Conservation (phyloP, 1,139 yeast species). For the Suhomyces wounanorum region DNA sequence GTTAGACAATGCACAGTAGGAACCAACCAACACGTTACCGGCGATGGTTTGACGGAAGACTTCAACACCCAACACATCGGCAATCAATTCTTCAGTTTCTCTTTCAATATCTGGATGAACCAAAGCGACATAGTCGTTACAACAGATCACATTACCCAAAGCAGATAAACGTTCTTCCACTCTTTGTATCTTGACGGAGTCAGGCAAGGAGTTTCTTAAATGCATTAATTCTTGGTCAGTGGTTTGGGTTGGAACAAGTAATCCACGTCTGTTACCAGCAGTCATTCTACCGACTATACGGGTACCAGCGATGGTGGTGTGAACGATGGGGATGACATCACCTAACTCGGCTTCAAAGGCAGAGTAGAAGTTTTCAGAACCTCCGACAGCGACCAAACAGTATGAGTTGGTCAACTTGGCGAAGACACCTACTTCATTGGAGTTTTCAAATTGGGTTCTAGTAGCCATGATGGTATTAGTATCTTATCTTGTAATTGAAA, state of each 20-base stretch:
- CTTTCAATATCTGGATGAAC: conserved; percentile 99
- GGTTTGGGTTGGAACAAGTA: conserved; percentile 95
- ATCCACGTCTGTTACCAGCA: conserved; percentile 97
- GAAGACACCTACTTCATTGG: conserved; percentile 98
- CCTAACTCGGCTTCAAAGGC: conserved; percentile 98
- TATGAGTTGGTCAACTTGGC: conserved; percentile 95
- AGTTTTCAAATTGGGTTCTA: conserved; percentile 83
- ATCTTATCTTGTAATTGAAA: conserved; percentile 3
- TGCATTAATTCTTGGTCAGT: conserved; percentile 99
- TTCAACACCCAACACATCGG: conserved; percentile 98
- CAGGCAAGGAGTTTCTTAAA: conserved; percentile 96
- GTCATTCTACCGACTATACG: conserved; percentile 98
- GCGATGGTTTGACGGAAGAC: conserved; percentile 99
- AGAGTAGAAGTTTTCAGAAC: conserved; percentile 95
- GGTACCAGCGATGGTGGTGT: conserved; percentile 97
- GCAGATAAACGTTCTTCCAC: conserved; percentile 98
- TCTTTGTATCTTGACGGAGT: conserved; percentile 91
- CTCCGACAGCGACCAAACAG: conserved; percentile 95
- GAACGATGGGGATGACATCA: conserved; percentile 93
- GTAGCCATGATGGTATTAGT: conserved; percentile 37
- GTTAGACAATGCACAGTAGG: conserved; percentile 91
- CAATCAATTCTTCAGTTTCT: conserved; percentile 97
- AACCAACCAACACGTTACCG: conserved; percentile 95
- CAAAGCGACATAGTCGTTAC: conserved; percentile 97
- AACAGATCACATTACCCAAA: conserved; percentile 95